Percentiles rank a stretch among this genome's conserved stretches.
These are phyloP conservation scores for Gnomoniopsis smithogilvyi DNA, from an alignment of 2,329 filamentous ascomycete species.

Conservation along the genomic window DNA sequence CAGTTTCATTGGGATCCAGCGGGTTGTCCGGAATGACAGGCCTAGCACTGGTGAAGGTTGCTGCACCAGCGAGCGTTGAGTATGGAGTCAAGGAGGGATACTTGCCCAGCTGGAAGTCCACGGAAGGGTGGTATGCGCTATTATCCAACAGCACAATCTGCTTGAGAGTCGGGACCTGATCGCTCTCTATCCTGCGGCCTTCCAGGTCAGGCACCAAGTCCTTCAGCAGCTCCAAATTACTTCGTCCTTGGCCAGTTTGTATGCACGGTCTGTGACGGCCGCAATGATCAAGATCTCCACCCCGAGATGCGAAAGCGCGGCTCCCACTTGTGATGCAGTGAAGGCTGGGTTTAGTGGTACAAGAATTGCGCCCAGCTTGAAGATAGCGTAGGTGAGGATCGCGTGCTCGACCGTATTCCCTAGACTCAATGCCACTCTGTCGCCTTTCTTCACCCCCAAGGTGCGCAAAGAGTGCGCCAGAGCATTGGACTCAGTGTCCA, in stretches of 20 bases:
- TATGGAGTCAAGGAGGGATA: constrained; percentile 45
- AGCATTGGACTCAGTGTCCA: constrained; percentile 74
- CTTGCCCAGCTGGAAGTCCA: constrained; percentile 41
- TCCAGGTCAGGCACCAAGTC: constrained; percentile 42
- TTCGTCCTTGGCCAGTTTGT: constrained; percentile 52
- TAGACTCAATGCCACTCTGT: constrained; percentile 80
- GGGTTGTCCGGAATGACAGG: constrained; percentile 41
- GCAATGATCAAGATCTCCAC: constrained; percentile 76
- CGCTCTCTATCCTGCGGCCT: constrained; percentile 31
- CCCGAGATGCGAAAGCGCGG: constrained; percentile 73
- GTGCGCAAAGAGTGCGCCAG: constrained; percentile 68
- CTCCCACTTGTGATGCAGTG: constrained; percentile 71
- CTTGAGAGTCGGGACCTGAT: constrained; percentile 64
- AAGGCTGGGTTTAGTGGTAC: constrained; percentile 94
- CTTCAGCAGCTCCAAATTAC: constrained; percentile 47
- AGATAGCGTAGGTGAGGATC: constrained; percentile 81
- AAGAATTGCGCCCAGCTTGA: constrained; percentile 90
- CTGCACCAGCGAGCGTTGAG: constrained; percentile 29
- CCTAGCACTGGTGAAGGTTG: constrained; percentile 23
- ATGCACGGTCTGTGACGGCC: constrained; percentile 81
- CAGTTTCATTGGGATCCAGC: constrained; percentile 63
- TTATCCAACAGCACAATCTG: constrained; percentile 80
- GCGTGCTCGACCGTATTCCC: constrained; percentile 86
- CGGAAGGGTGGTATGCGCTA: constrained; percentile 44
- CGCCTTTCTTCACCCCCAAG: constrained; percentile 74